phyloP scores from a whole-genome alignment of 345 rosid species.

The Lepidium aucheri region DNA sequence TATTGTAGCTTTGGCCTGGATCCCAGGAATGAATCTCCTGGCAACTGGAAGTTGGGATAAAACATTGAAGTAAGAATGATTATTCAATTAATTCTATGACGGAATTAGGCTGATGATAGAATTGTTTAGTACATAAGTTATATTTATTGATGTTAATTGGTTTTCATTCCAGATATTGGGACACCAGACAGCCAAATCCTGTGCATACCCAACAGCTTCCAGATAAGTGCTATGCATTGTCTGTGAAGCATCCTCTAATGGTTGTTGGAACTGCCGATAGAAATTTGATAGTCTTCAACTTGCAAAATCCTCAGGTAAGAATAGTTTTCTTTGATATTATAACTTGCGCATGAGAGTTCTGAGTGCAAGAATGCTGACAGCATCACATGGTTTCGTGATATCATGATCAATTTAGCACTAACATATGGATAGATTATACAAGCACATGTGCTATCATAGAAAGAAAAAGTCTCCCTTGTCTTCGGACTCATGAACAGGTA shows the following conservation, averaged over 20 bases:
- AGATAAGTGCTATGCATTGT: constrained; percentile 78
- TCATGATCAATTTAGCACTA: neutral
- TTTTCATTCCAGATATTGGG: constrained; percentile 70
- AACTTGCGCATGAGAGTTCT: neutral
- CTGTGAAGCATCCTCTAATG: constrained; percentile 88
- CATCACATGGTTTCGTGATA: neutral
- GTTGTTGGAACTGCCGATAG: constrained; percentile 98
- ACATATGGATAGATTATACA: neutral
- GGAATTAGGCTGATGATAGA: neutral
- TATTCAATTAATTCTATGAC: neutral
- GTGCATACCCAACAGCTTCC: constrained; percentile 94
- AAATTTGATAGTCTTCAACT: constrained; percentile 72
- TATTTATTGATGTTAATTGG: neutral
- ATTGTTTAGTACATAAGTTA: neutral
- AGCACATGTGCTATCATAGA: neutral
- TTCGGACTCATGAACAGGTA: neutral
- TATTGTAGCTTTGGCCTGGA: constrained; percentile 76
- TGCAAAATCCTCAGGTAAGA: constrained; percentile 87
- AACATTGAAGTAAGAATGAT: constrained; percentile 54
- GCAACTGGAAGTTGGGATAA: constrained; percentile 95
- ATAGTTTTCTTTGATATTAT: neutral
- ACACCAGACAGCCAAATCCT: constrained; percentile 74
- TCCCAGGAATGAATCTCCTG: constrained; percentile 81
- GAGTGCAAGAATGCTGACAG: neutral
- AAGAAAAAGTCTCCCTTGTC: neutral